Evolutionary conservation across 305 asterid species (phyloP), one percentile per base, ranked within the genome.

Genomic region (Fraxinus baroniana): DNA sequence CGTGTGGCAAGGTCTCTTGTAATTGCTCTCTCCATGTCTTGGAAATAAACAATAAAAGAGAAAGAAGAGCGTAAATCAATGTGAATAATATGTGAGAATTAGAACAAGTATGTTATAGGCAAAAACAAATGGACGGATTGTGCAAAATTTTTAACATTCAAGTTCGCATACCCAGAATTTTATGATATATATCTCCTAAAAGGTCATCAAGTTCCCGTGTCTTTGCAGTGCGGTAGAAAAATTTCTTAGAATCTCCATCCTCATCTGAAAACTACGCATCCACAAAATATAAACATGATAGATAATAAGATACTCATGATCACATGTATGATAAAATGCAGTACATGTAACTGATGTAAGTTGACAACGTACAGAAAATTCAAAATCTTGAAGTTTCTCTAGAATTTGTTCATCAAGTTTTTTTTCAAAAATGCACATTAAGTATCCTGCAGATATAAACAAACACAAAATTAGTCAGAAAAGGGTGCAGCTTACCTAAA

Each of bases 21-120:
- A 55, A 95, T 92, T 86, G 97, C 98, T 86, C 99, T 93, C 91
- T 95, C 99, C 99, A 95, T 95, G 85, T 95, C 98, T 95, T 84
- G 81, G 39, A 81, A 84, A 75, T 24, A 22, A 79, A 82, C 82
- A 22, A 70, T 30, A 46, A 73, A 57, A 78, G 22, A 80, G 28
- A 62, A 41, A 70, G 76, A 73, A 80, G 74, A 55, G 64, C 71
- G 79, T 77, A 79, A 78, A 30, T 60, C 5, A 62, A 28, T 22
- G 60, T 26, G 18, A 84, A 82, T 78, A 64, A 84, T 57, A 71
- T 22, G 74, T 10, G 74, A 72, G 77, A 82, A 82, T 46, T 15
- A 4, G 72, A 60, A 78, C 39, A 83, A 81, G 77, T 41, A 55
- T 17, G 74, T 74, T 52, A 79, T 76, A 80, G 39, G 80, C 73